Evolutionary conservation across 169 alveolate species (phyloP).

Genomic region (Plasmodium blacklocki): DNA sequence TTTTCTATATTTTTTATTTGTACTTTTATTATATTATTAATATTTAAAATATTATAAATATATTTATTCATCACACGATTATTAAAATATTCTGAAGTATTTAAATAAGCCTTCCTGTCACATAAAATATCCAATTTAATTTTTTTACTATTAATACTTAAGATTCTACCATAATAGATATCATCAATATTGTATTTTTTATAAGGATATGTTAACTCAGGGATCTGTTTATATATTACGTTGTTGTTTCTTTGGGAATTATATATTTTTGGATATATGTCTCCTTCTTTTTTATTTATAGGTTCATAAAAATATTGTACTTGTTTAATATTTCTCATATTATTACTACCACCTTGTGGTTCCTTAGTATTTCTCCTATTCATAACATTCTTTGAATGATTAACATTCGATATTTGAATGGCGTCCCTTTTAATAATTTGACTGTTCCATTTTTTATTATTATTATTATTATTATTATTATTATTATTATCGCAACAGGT

Average conservation of each 20-base stretch:
- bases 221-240: slow-evolving; percentile 35
- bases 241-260: slow-evolving; percentile 3
- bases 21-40: slow-evolving; percentile 56
- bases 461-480: background rate
- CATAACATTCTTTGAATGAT: too few relatives aligned
- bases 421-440: background rate
- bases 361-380: background rate
- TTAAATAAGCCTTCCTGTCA: slow-evolving; percentile 70
- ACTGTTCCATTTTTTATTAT: background rate
- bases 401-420: background rate
- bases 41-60: slow-evolving; percentile 20
- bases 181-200: slow-evolving; percentile 56
- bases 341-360: background rate
- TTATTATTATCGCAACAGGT: background rate
- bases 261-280: too few relatives aligned
- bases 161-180: slow-evolving; percentile 51
- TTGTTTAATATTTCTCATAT: background rate
- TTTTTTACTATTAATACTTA: slow-evolving; percentile 40
- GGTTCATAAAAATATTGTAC: too few relatives aligned
- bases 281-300: too few relatives aligned
- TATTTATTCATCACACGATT: slow-evolving; percentile 10
- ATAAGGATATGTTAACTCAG: slow-evolving; percentile 29
- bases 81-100: slow-evolving; percentile 53
- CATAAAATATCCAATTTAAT: slow-evolving; percentile 59
- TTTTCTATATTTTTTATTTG: slow-evolving; percentile 36